Percentiles rank a stretch among this genome's conserved stretches.
Conservation (phyloP, 345 rosid species). For the Abelmoschus esculentus region DNA sequence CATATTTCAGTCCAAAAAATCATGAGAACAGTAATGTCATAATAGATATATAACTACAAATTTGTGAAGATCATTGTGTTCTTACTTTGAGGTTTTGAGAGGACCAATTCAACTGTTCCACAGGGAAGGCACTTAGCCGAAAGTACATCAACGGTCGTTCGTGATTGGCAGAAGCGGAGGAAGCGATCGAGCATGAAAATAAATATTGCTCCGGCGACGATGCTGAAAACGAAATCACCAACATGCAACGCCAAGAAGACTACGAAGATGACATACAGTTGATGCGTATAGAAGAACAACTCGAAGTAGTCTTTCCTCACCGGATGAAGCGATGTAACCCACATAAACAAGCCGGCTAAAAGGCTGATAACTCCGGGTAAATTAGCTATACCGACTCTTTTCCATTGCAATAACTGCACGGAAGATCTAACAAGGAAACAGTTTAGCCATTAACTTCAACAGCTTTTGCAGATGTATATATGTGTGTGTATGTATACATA, state of each 20-base stretch:
- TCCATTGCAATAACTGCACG: constrained; percentile 62
- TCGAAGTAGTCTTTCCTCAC: constrained; percentile 70
- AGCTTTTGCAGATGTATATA: too few species aligned
- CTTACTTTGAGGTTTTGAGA: constrained; percentile 70
- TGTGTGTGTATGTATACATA: too few species aligned
- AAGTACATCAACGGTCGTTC: constrained; percentile 54
- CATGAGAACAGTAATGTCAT: not conserved
- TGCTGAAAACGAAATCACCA: constrained; percentile 60
- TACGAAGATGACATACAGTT: not conserved
- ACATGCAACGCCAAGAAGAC: not conserved
- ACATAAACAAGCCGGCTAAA: constrained; percentile 71
- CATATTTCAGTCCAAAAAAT: not conserved
- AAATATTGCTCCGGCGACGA: constrained; percentile 72
- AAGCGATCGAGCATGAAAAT: constrained; percentile 83
- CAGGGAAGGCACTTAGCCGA: constrained; percentile 74
- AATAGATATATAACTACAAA: not conserved
- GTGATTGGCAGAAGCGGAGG: constrained; percentile 82
- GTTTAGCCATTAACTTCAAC: not conserved
- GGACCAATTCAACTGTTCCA: constrained; percentile 65
- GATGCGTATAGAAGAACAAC: constrained; percentile 62
- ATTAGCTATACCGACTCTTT: constrained; percentile 40
- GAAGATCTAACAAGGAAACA: constrained; percentile 3
- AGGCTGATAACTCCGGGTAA: constrained; percentile 80
- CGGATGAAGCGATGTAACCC: constrained; percentile 28
- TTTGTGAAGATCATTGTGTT: not conserved